These are phyloP conservation scores for Sporothrix variecibatus DNA, from an alignment of 2,329 filamentous ascomycete species.

Conservation along the genomic window DNA sequence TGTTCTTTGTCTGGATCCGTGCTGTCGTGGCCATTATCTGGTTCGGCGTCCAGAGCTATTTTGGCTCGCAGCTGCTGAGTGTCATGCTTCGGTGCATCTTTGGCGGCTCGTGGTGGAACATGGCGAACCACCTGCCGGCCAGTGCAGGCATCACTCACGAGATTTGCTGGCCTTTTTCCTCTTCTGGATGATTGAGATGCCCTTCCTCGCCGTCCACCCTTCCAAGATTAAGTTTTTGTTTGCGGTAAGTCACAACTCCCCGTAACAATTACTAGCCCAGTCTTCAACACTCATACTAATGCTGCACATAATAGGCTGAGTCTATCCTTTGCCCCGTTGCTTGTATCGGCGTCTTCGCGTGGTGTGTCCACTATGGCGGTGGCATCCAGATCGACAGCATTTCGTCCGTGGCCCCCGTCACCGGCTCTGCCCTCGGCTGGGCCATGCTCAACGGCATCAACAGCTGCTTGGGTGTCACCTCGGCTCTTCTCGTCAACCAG, in stretches of 20 bases:
- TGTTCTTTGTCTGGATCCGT: slow-evolving; percentile 25
- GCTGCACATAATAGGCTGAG: slow-evolving; percentile 22
- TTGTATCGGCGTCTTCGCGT: slow-evolving; percentile 25
- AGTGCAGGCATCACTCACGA: slow-evolving; percentile 41
- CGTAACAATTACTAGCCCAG: not conserved
- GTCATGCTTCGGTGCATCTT: slow-evolving; percentile 38
- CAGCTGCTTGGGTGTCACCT: slow-evolving; percentile 41
- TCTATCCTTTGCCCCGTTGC: slow-evolving; percentile 42
- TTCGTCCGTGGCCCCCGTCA: slow-evolving; percentile 32
- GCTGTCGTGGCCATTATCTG: slow-evolving; percentile 26
- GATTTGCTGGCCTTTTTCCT: slow-evolving; percentile 41
- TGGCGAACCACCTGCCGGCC: slow-evolving; percentile 39
- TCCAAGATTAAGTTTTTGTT: slow-evolving; percentile 43
- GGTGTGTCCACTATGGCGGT: slow-evolving; percentile 25
- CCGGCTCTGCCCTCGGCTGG: slow-evolving; percentile 40
- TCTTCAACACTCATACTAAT: not conserved
- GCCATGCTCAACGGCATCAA: slow-evolving; percentile 43
- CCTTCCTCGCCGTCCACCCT: slow-evolving; percentile 46
- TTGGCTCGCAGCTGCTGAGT: slow-evolving; percentile 27
- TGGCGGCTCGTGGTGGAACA: slow-evolving; percentile 39
- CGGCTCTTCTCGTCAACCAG: slow-evolving; percentile 42
- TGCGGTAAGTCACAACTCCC: slow-evolving; percentile 3
- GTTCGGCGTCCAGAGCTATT: slow-evolving; percentile 29
- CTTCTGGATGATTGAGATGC: slow-evolving; percentile 42
- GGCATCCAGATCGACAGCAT: slow-evolving; percentile 35